phyloP scores from a whole-genome alignment of 495 filamentous ascomycete species.

The Penicillium cosmopolitanum region DNA sequence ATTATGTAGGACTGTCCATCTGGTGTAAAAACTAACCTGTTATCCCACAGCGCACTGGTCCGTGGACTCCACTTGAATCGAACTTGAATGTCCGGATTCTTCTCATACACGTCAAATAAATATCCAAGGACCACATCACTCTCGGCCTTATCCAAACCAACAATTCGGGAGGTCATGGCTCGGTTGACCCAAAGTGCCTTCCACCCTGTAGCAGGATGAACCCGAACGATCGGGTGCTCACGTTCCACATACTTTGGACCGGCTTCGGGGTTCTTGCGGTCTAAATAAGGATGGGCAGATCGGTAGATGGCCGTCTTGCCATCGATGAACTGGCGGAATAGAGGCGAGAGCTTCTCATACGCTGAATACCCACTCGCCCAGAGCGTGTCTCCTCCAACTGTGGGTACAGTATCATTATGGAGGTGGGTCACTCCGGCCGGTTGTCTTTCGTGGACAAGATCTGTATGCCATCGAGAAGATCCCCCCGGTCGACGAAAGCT shows the following conservation, averaged over 20 bases:
- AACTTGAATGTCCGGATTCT: slow-evolving; percentile 68
- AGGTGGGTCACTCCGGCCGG: slow-evolving; percentile 73
- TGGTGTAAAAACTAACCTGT: slow-evolving; percentile 47
- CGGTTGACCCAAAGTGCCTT: slow-evolving; percentile 73
- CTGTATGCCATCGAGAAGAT: slow-evolving; percentile 68
- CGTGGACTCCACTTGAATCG: slow-evolving; percentile 66
- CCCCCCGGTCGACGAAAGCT: slow-evolving; percentile 68
- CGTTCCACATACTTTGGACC: slow-evolving; percentile 68
- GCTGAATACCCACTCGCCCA: slow-evolving; percentile 72
- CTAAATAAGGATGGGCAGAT: slow-evolving; percentile 68
- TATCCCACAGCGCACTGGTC: slow-evolving; percentile 68
- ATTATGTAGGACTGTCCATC: no score
- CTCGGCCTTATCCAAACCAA: slow-evolving; percentile 66
- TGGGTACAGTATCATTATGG: slow-evolving; percentile 68
- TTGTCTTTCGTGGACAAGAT: slow-evolving; percentile 71
- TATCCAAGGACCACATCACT: slow-evolving; percentile 70
- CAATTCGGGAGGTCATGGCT: slow-evolving; percentile 64
- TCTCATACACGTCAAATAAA: slow-evolving; percentile 66
- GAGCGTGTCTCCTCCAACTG: slow-evolving; percentile 69
- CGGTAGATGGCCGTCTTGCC: slow-evolving; percentile 67
- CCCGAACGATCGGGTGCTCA: slow-evolving; percentile 68
- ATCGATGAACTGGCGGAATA: slow-evolving; percentile 72
- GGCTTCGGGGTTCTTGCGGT: slow-evolving; percentile 60
- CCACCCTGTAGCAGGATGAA: slow-evolving; percentile 73
- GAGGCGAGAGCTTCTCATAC: slow-evolving; percentile 72